Base-by-base conservation (phyloP, 139 green algal genomes). In the Pseudopediastrum boryanum region DNA sequence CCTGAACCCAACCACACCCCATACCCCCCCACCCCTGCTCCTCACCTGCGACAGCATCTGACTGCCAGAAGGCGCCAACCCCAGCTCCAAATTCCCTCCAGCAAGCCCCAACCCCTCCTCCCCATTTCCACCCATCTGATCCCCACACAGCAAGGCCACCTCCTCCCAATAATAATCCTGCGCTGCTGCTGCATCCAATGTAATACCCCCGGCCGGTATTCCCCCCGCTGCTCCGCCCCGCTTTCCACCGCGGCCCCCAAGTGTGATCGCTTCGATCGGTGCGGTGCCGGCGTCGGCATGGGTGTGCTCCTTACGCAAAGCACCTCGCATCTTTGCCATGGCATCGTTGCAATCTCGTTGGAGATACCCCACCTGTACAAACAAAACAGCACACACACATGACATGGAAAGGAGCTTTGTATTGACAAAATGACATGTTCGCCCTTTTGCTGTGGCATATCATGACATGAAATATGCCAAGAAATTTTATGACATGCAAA, bases 341-440 rank as follows among this genome's bases (percentile, higher is more conserved):
- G 92, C 90, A 27, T 93, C 88, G n/a, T 86, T 89, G 67, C 86
- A 90, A 65, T 94, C 90, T 48, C 88, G 61, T 38, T 85, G 85
- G 63, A 94, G 74, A 69, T 81, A 84, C 58, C 43, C 59, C 16
- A 80, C 74, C 74, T 80, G 58, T 52, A 5, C 46, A 21, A 16
- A 5, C n/a, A 70, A 35, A 12, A 48, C 13, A 8, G 13, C 8
- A 44, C 29, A 70, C 61, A 35, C 46, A 12, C 31, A 44, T 64
- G n/a, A n/a, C n/a, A n/a, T n/a, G n/a, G n/a, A n/a, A n/a, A n/a
- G n/a, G n/a, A n/a, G n/a, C n/a, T n/a, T n/a, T n/a, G n/a, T n/a
- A n/a, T n/a, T n/a, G n/a, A n/a, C n/a, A n/a, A n/a, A n/a, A n/a
- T n/a, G n/a, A n/a, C n/a, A n/a, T n/a, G n/a, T n/a, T n/a, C n/a